phyloP scores from a whole-genome alignment of 768 basidiomycete genomes.

The Strobilomyces dryophilus region DNA sequence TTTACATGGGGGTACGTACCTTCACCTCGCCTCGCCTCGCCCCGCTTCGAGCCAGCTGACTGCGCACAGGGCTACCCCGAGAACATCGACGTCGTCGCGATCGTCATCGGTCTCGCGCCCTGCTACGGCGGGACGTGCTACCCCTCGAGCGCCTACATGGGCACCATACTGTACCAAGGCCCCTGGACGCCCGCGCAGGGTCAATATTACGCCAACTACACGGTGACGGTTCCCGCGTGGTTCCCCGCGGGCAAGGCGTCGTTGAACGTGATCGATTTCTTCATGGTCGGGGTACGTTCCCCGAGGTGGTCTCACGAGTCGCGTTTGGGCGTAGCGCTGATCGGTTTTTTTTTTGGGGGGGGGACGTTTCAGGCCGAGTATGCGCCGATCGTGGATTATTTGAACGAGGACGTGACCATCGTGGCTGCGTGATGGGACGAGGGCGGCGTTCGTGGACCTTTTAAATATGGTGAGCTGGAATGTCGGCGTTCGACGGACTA shows the following conservation, averaged over 20 bases:
- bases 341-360: no score
- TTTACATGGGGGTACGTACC: constrained; percentile 17
- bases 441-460: neutral
- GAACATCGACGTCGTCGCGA: constrained; percentile 25
- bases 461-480: neutral
- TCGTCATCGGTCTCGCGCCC: constrained; percentile 30
- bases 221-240: constrained; percentile 25
- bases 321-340: neutral
- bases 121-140: constrained; percentile 25
- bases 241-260: constrained; percentile 30
- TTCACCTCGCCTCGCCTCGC: neutral
- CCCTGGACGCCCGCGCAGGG: constrained; percentile 23
- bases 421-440: neutral
- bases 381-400: constrained; percentile 14
- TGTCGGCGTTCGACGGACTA: no score
- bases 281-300: constrained; percentile 39
- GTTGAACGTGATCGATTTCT: constrained; percentile 34
- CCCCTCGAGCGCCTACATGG: constrained; percentile 23
- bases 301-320: neutral
- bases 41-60: neutral
- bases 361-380: constrained; percentile 7
- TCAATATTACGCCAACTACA: constrained; percentile 29
- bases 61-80: constrained; percentile 14
- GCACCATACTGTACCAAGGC: constrained; percentile 34
- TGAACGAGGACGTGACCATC: constrained; percentile 21